Conservation (phyloP, 1,284 basidiomycete species). For the Veloboletus limbatus region DNA sequence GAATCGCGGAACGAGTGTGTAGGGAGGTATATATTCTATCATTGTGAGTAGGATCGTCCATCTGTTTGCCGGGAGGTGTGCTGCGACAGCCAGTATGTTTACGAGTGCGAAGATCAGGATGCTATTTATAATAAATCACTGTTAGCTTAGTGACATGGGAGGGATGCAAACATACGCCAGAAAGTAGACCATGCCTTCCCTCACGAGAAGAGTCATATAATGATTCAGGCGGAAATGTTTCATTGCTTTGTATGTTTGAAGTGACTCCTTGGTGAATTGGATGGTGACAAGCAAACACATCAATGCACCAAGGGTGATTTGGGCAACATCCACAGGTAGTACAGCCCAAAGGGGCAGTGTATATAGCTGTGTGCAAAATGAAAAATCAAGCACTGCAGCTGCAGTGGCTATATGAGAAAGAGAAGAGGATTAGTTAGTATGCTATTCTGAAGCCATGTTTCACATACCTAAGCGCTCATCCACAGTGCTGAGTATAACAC, state of each 20-base stretch:
- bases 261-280: not conserved
- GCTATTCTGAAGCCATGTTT: too few relatives aligned
- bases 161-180: not conserved
- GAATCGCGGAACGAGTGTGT: slow-evolving; percentile 9
- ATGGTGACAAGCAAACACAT: slow-evolving; percentile 2
- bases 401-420: not conserved
- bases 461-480: not conserved
- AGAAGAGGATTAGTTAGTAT: not conserved
- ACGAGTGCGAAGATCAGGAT: not conserved
- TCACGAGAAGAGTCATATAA: slow-evolving; percentile 1
- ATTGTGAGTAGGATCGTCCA: not conserved
- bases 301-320: slow-evolving; percentile 1
- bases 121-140: not conserved
- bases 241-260: slow-evolving; percentile 3
- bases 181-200: slow-evolving; percentile 5
- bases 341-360: not conserved
- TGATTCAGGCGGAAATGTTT: not conserved
- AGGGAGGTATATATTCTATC: slow-evolving; percentile 3
- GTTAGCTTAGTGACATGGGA: not conserved
- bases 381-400: not conserved
- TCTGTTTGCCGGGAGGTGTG: not conserved
- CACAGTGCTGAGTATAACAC: not conserved
- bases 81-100: not conserved
- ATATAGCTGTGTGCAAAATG: not conserved
- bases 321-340: not conserved